Evolutionary conservation across 371 early-diverging fungal species (phyloP), one percentile per base, ranked within the genome.

Genomic region (Batrachochytrium dendrobatidis): DNA sequence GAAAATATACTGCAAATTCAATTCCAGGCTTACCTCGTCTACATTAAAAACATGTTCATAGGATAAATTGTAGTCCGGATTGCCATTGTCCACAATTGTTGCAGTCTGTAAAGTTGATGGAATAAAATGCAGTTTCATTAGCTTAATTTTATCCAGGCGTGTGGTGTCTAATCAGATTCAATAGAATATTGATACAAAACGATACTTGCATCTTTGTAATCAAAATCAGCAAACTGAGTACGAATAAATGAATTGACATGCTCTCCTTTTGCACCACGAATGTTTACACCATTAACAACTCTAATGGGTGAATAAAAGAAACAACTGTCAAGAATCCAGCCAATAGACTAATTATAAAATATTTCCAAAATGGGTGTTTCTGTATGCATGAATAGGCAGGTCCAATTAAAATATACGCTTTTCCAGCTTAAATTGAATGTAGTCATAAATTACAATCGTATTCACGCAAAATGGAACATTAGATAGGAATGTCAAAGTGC

Each of bases 191-290:
- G 4, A 4, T 22, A 4, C 48, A 46, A 46, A 8, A 6, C 8
- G 48, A 53, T 34, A 48, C 67, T 46, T 51, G 73, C 78, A 46
- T 78, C 79, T 33, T 71, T 72, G 55, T 43, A 72, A 30, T 78
- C 78, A 64, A 74, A 80, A 54, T 81, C 81, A 1, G 77, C 73
- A 54, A 78, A 65, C 58, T 78, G 79, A 30, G 74, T 70, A 18
- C 73, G 20, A 10, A 78, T 67, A 60, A 76, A 73, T 17, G 76
- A 66, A 45, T 63, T 68, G 31, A 78, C 70, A 26, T 69, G 66
- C 15, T 79, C 79, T 18, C 75, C 79, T 60, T 79, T 79, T 1
- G 65, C 65, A 1, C 79, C 79, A 30, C 65, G 62, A 35, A 73
- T 61, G 53, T 69, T 71, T 18, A 39, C 34, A 3, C 68, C 71